These are phyloP conservation scores for Gracilaria caudata DNA, from an alignment of 23 red algal genomes.

Conservation along the genomic window DNA sequence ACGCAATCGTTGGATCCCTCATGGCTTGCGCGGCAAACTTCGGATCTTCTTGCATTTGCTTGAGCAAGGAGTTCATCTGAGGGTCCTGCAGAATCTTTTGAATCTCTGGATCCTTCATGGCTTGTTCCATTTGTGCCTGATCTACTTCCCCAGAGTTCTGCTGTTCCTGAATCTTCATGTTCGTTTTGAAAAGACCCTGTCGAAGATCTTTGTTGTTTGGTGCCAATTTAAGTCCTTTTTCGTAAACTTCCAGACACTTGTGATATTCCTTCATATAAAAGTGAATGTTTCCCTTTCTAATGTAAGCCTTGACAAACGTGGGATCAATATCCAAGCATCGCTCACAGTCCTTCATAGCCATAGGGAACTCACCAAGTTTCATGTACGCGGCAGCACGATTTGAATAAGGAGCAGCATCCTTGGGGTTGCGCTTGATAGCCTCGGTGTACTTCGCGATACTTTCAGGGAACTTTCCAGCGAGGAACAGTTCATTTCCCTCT, in stretches of 20 bases:
- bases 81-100: slow-evolving; percentile 97
- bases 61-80: slow-evolving; percentile 79
- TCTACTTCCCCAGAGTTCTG: slow-evolving; percentile 84
- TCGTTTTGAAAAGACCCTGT: slow-evolving; percentile 78
- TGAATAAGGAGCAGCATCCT: slow-evolving; percentile 84
- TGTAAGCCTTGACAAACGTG: slow-evolving; percentile 90
- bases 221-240: slow-evolving; percentile 90
- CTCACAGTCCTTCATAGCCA: slow-evolving; percentile 95
- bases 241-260: slow-evolving; percentile 92
- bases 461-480: slow-evolving; percentile 86
- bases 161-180: slow-evolving; percentile 83
- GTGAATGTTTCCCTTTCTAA: slow-evolving; percentile 94
- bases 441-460: slow-evolving; percentile 96
- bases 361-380: slow-evolving; percentile 95
- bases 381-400: slow-evolving; percentile 98
- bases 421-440: slow-evolving; percentile 97
- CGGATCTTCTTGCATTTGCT: slow-evolving; percentile 88
- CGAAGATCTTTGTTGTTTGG: slow-evolving; percentile 90
- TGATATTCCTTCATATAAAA: slow-evolving; percentile 99
- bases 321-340: slow-evolving; percentile 86
- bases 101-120: slow-evolving; percentile 98
- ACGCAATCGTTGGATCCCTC: slow-evolving; percentile 82
- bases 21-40: slow-evolving; percentile 70
- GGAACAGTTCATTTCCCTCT: slow-evolving; percentile 90
- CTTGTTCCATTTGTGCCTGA: slow-evolving; percentile 85